Base-by-base conservation (phyloP, 2,329 filamentous ascomycete genomes). In the Alternaria viburni region DNA sequence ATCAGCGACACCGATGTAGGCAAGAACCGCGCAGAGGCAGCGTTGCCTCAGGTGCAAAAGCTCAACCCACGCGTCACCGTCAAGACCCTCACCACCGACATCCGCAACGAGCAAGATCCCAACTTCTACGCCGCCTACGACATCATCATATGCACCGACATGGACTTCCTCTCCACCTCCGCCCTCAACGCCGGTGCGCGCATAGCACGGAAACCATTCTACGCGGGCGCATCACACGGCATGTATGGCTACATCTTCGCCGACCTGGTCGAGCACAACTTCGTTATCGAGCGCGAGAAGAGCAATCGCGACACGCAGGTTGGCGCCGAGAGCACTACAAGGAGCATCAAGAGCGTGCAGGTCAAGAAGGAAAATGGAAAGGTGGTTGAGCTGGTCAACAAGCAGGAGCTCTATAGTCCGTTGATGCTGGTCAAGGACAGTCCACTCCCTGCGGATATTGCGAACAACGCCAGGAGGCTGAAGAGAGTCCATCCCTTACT, bases 191-290 rank as follows among this genome's bases (percentile, higher is more conserved):
- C 92, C 21, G 91, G 92, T 26, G 94, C 93, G 44, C 91, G 95
- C 50, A 83, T 96, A 41, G 89, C 91, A 64, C 87, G 88, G 66
- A 88, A 89, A 51, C 90, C 93, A 11, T 97, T 97, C 80, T 99
- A 99, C 81, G 93, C 93, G 10, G 92, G 93, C 36, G 91, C 90
- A 54, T 88, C 91, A 3, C 93, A 97, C 77, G 96, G 96, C 52
- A 87, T 97, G 77, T 98, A 96, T 79, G 96, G 96, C 59, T 99
- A 93, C 82, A 91, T 97, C 69, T 99, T 99, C 79, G 91, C 92
- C 61, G 96, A 99, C 79, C 86, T 99, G 21, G 93, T 97, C 70
- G 87, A 90, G 73, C 96, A 99, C 79, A 90, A 94, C 73, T 99
- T 93, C 76, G 89, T 96, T 64, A 90, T 99, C 65, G 90, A 97